Evolutionary conservation across 331 rosid genomes (phyloP).

Genomic region (Dryas integrifolia): DNA sequence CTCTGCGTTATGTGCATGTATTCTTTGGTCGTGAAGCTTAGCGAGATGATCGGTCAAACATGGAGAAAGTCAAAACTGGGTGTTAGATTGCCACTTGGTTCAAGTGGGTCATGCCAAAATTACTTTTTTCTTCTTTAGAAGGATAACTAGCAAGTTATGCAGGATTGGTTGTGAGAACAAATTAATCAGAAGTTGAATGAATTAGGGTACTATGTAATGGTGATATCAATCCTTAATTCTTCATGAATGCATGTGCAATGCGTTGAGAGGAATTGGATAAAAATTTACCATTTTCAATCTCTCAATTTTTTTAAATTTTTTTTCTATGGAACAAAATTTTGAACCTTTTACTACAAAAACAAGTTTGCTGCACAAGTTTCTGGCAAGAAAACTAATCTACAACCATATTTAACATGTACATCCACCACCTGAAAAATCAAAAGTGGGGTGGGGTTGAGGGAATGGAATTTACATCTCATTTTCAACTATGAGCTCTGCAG

Average conservation of each 20-base stretch:
- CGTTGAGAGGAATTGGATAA: no score
- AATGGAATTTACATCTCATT: slow-evolving; percentile 32
- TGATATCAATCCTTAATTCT: no score
- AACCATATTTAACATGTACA: slow-evolving; percentile 13
- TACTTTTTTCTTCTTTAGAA: neutral
- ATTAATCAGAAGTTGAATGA: no score
- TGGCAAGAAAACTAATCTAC: slow-evolving; percentile 9
- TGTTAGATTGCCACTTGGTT: slow-evolving; percentile 14
- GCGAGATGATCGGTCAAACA: slow-evolving; percentile 15
- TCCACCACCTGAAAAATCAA: neutral
- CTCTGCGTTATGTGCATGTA: neutral
- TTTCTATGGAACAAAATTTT: slow-evolving; percentile 3
- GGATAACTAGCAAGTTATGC: neutral
- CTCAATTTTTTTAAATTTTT: neutral
- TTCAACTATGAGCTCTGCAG: slow-evolving; percentile 48
- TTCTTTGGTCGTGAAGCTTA: neutral
- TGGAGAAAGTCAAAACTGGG: slow-evolving; percentile 12
- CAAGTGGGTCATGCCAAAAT: neutral
- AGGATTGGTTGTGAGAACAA: no score
- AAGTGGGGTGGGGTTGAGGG: neutral
- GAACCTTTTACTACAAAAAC: slow-evolving; percentile 2
- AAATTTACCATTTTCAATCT: neutral
- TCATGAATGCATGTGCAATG: no score
- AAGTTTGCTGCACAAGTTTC: slow-evolving; percentile 8
- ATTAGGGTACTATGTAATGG: no score